Conservation (phyloP, 1,139 yeast genomes). For the Oligophagozyma castellii region DNA sequence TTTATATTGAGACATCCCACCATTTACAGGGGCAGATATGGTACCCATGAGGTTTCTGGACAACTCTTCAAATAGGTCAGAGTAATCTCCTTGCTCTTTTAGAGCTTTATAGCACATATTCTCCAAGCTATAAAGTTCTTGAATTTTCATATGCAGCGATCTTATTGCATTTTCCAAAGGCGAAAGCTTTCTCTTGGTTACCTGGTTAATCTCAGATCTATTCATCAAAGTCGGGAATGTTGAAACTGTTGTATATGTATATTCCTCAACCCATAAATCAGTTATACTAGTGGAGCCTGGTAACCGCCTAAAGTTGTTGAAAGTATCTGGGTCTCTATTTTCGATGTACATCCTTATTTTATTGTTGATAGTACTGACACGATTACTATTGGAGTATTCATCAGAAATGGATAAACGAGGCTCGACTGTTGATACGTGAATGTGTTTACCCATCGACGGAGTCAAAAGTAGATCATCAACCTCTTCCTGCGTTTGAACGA, state of each 20-base stretch:
- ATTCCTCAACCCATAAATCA: conserved; percentile 83
- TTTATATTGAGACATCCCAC: conserved; percentile 79
- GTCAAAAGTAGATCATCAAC: conserved; percentile 36
- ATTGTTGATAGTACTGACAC: conserved; percentile 12
- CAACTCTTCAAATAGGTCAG: conserved; percentile 47
- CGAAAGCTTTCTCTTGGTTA: conserved; percentile 49
- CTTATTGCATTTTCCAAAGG: conserved; percentile 77
- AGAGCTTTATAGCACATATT: conserved; percentile 43
- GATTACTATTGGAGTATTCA: conserved; percentile 15
- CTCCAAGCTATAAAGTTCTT: conserved; percentile 59
- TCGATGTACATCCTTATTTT: conserved; percentile 53
- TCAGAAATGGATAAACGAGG: conserved; percentile 45
- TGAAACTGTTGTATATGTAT: conserved; percentile 59
- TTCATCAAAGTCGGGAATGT: conserved; percentile 85
- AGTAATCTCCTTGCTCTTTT: conserved; percentile 39
- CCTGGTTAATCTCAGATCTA: conserved; percentile 53
- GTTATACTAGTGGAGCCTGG: conserved; percentile 64
- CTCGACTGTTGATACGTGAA: conserved; percentile 60
- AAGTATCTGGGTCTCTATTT: conserved; percentile 55
- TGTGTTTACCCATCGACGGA: conserved; percentile 55
- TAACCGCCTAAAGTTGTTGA: conserved; percentile 54
- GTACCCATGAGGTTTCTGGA: conserved; percentile 77
- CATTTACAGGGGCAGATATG: conserved; percentile 85
- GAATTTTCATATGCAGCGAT: conserved; percentile 52
- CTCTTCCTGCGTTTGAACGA: conserved; percentile 54